phyloP scores from a whole-genome alignment of 495 filamentous ascomycete species.

The Hyphodiscus hymeniophilus region DNA sequence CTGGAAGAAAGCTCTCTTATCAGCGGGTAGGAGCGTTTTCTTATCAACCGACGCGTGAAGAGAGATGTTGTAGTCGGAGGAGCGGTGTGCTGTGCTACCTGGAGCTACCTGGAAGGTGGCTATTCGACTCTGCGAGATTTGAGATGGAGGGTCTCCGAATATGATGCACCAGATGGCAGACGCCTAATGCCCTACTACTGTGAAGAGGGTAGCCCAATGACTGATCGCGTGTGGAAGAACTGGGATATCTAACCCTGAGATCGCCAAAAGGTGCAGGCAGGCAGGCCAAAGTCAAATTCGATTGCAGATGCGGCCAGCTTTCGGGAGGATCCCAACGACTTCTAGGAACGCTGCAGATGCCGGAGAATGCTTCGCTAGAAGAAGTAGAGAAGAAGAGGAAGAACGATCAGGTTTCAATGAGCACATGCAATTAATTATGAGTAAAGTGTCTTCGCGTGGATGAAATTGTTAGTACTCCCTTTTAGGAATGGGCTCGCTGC shows the following conservation, averaged over 20 bases:
- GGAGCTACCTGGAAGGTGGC: constrained; percentile 1
- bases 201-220: constrained; percentile 10
- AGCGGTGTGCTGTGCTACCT: background rate
- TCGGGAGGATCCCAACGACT: background rate
- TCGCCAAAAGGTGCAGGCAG: background rate
- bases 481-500: background rate
- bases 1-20: no score
- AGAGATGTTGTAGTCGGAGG: background rate
- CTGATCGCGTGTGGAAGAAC: constrained; percentile 12
- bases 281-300: background rate
- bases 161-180: constrained; percentile 4
- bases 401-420: constrained; percentile 2
- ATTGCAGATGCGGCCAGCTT: background rate
- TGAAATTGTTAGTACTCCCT: background rate
- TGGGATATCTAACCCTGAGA: constrained; percentile 3
- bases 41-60: constrained; percentile 12
- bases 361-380: no score
- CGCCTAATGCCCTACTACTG: background rate
- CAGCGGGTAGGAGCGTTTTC: no score
- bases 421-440: no score
- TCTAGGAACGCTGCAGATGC: background rate
- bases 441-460: no score
- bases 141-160: background rate
- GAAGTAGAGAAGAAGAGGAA: no score
- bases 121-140: background rate